Base-by-base conservation (phyloP, 78 protist genomes). In the Chrysochromulina tobinii region DNA sequence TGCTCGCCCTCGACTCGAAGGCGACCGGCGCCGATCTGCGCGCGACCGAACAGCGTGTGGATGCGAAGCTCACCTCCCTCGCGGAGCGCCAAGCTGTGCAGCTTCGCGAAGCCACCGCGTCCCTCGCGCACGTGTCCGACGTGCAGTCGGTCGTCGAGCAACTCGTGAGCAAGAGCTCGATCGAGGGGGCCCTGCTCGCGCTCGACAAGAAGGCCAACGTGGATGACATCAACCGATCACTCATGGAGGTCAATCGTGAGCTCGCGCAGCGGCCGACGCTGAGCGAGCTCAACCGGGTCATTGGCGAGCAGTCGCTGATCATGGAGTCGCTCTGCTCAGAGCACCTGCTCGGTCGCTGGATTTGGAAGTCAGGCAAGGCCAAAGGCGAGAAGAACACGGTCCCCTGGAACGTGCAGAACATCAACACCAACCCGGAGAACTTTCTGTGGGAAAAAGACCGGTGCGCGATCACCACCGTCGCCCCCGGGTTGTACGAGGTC, bases 401-500 rank as follows among this genome's bases (percentile, higher is more conserved):
- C 3, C 92, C 92, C 15, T 92, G 94, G 94, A 88, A 87, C 79
- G 88, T 59, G 25, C 92, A 92, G 91, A 53, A 64, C 48, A 61
- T 64, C 81, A 92, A 92, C 81, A 59, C 92, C 20, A 50, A 58
- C 8, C 94, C 94, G 15, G 94, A 87, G n/a, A 50, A 50, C 69
- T 88, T 87, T 50, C 5, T 48, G 2, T 92, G 94, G 94, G 92
- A 38, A 11, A 7, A 48, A 79, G 94, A 91, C 67, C 51, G 55
- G 17, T 57, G 57, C 48, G 1, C 4, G 69, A 23, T 91, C 67
- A 51, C 9, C 72, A 81, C 9, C 50, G n/a, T 15, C 3, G 85
- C 61, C 20, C 57, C 83, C 15, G 95, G 95, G 2, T 69, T 93
- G 1, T 93, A 93, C 66, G 93, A 94, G 88, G 57, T 94, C 68